Conservation (phyloP, 768 basidiomycete genomes). For the Cystofilobasidium ferigula region DNA sequence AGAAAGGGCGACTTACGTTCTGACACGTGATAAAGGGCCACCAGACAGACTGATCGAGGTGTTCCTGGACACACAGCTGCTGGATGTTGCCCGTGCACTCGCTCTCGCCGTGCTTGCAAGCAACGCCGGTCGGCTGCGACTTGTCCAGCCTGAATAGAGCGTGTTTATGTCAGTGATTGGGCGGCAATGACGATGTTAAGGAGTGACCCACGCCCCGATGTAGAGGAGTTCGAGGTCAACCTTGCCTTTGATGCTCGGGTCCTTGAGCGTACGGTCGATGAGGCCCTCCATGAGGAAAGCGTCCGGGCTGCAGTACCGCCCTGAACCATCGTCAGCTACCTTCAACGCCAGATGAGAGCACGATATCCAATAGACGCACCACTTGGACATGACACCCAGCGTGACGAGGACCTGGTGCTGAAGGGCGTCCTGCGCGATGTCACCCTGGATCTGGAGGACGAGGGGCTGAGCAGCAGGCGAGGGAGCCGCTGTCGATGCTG, state of each 20-base stretch:
- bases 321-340: neutral
- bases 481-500: too few relatives aligned
- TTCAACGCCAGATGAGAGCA: neutral
- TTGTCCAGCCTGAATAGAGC: slow-evolving; percentile 9
- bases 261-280: neutral
- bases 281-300: slow-evolving; percentile 14
- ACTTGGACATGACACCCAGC: slow-evolving; percentile 5
- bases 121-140: slow-evolving; percentile 1
- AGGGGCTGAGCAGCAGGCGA: too few relatives aligned
- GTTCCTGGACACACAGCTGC: slow-evolving; percentile 9
- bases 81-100: slow-evolving; percentile 15
- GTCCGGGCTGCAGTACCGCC: slow-evolving; percentile 5
- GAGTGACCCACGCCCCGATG: slow-evolving; percentile 14
- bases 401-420: slow-evolving; percentile 4
- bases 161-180: neutral
- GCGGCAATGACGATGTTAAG: neutral
- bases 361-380: neutral
- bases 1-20: slow-evolving; percentile 2
- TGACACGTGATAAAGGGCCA: slow-evolving; percentile 16
- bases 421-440: too few relatives aligned
- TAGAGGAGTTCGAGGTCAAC: slow-evolving; percentile 20
- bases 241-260: neutral
- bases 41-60: slow-evolving; percentile 11
- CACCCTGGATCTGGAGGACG: too few relatives aligned
- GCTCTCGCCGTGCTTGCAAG: slow-evolving; percentile 14